Conservation (phyloP, 495 filamentous ascomycete genomes). For the Penicillium flavigenum region DNA sequence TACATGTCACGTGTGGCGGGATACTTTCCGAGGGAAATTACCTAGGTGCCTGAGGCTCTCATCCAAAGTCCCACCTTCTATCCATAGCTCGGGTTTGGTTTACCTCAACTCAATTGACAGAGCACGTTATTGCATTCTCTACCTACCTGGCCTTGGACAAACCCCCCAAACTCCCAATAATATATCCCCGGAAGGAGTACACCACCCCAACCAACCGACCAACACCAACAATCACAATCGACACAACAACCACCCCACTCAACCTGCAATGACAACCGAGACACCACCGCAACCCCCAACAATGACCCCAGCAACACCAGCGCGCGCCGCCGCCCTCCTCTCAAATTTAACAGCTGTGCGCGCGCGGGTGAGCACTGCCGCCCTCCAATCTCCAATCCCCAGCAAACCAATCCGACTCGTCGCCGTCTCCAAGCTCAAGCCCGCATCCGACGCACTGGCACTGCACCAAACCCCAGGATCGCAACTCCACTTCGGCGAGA, state of each 20-base stretch:
- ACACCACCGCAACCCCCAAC: conserved; percentile 17
- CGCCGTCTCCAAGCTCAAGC: conserved; percentile 92
- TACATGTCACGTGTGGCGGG: conserved; percentile 14
- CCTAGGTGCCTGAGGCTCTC: conserved; percentile 19
- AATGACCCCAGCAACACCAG: conserved; percentile 36
- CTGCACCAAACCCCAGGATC: conserved; percentile 60
- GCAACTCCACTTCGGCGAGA: conserved; percentile 91
- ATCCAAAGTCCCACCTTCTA: conserved; percentile 8
- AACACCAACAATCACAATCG: neutral
- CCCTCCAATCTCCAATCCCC: conserved; percentile 17
- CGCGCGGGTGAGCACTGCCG: conserved; percentile 35
- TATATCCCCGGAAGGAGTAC: neutral
- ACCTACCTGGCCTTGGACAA: neutral
- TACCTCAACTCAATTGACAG: neutral
- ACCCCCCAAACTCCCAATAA: neutral
- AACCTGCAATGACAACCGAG: conserved; percentile 23
- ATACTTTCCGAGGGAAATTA: conserved; percentile 21
- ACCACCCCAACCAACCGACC: neutral
- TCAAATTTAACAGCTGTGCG: conserved; percentile 40
- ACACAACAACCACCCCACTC: neutral
- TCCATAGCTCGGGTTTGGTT: conserved; percentile 1
- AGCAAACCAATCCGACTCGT: conserved; percentile 65
- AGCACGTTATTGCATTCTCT: neutral
- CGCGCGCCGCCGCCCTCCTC: conserved; percentile 40
- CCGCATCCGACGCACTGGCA: conserved; percentile 80